Evolutionary conservation across 495 filamentous ascomycete genomes (phyloP).

Genomic region (Lasiosphaeria hispida): DNA sequence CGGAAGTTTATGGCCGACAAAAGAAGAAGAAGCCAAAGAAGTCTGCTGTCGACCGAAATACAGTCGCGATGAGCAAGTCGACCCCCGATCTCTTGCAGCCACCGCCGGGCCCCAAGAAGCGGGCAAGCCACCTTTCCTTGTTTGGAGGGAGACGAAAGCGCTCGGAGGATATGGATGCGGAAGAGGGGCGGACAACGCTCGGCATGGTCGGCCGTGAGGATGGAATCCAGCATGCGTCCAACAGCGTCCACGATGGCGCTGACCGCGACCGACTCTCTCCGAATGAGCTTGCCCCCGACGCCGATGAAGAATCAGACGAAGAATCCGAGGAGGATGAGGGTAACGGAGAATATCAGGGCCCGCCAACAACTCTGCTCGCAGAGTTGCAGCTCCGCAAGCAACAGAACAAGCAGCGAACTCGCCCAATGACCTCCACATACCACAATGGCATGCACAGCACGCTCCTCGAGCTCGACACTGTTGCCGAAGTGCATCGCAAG

Average conservation of each 20-base stretch:
- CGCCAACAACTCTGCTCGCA: constrained; percentile 86
- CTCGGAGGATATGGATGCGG: constrained; percentile 16
- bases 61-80: constrained; percentile 16
- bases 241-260: neutral
- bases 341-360: constrained; percentile 55
- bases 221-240: neutral
- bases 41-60: constrained; percentile 8
- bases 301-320: constrained; percentile 32
- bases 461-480: constrained; percentile 83
- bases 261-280: constrained; percentile 19
- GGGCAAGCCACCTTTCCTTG: constrained; percentile 38
- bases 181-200: constrained; percentile 16
- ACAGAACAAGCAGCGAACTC: constrained; percentile 72
- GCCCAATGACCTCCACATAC: constrained; percentile 62
- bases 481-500: constrained; percentile 80
- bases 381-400: constrained; percentile 88
- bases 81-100: constrained; percentile 11
- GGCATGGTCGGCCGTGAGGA: constrained; percentile 11
- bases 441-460: constrained; percentile 84
- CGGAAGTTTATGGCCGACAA: constrained; percentile 59
- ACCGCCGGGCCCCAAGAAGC: constrained; percentile 30
- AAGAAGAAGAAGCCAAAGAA: constrained; percentile 32
- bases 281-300: constrained; percentile 22
- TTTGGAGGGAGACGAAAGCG: constrained; percentile 15
- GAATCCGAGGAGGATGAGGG: constrained; percentile 35